Conservation (phyloP, 768 basidiomycete species). For the Calocera viscosa region DNA sequence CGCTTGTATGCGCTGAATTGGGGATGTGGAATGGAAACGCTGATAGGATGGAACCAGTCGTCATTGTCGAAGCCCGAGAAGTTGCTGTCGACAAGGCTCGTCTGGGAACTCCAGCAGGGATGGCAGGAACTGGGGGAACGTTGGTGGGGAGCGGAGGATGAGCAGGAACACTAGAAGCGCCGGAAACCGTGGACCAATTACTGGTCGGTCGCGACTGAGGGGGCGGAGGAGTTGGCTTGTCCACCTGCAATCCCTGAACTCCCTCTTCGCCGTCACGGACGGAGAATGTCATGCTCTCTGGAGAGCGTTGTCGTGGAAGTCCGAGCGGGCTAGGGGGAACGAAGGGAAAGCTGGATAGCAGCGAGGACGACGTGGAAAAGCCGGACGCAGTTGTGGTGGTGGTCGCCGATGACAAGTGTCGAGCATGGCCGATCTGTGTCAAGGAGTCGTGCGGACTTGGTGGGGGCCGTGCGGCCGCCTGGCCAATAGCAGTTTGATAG, state of each 20-base stretch:
- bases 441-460: constrained; percentile 2
- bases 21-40: constrained; percentile 3
- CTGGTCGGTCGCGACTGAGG: background rate
- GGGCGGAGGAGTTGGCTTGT: background rate
- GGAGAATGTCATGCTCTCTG: background rate
- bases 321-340: background rate
- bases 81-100: background rate
- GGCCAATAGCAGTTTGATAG: background rate
- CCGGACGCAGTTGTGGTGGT: background rate
- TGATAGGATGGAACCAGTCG: background rate
- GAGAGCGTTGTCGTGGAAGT: background rate
- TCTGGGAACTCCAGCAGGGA: background rate
- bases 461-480: background rate
- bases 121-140: background rate
- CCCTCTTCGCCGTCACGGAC: constrained; percentile 1
- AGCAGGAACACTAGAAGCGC: background rate
- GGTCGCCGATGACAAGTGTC: background rate
- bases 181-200: background rate
- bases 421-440: background rate
- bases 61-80: background rate
- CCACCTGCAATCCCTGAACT: background rate
- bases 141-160: background rate
- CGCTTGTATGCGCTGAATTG: background rate
- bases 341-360: background rate
- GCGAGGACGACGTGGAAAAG: background rate